phyloP scores from a whole-genome alignment of 768 basidiomycete species.

The Panaeolus papilionaceus region DNA sequence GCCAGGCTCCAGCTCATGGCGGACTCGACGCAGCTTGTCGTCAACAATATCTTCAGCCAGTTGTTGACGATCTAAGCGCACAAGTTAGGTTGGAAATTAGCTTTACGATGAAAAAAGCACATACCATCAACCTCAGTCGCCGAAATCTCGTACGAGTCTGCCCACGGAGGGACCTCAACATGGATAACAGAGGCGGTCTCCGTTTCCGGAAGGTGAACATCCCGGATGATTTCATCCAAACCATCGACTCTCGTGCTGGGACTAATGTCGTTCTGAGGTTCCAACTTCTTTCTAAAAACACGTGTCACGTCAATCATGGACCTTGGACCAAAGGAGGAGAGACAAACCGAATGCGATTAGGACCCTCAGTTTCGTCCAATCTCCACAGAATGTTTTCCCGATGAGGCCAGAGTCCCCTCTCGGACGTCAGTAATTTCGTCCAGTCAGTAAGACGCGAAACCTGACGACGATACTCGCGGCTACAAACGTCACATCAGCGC shows the following conservation, averaged over 20 bases:
- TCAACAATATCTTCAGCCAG: conserved; percentile 82
- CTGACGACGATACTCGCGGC: conserved; percentile 81
- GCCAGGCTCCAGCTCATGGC: conserved; percentile 87
- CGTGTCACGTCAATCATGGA: neutral
- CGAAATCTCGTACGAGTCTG: conserved; percentile 72
- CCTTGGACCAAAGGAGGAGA: conserved; percentile 6
- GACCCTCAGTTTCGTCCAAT: conserved; percentile 92
- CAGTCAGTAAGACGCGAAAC: conserved; percentile 66
- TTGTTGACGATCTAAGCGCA: conserved; percentile 49
- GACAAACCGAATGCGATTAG: conserved; percentile 77
- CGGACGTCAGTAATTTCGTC: conserved; percentile 66
- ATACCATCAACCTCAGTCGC: conserved; percentile 68
- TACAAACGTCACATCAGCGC: conserved; percentile 33
- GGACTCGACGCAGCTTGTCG: conserved; percentile 86
- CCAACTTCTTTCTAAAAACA: conserved; percentile 71
- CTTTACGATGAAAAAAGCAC: conserved; percentile 6
- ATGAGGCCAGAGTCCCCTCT: conserved; percentile 85
- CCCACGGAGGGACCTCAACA: conserved; percentile 75
- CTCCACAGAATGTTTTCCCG: conserved; percentile 65
- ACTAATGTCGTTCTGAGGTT: conserved; percentile 60
- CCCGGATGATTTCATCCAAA: conserved; percentile 48
- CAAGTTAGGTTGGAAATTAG: conserved; percentile 5
- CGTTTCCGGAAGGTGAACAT: conserved; percentile 56
- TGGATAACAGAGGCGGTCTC: conserved; percentile 57
- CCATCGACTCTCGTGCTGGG: conserved; percentile 55